Base-by-base conservation (phyloP, 768 basidiomycete genomes). In the Trametes maxima region DNA sequence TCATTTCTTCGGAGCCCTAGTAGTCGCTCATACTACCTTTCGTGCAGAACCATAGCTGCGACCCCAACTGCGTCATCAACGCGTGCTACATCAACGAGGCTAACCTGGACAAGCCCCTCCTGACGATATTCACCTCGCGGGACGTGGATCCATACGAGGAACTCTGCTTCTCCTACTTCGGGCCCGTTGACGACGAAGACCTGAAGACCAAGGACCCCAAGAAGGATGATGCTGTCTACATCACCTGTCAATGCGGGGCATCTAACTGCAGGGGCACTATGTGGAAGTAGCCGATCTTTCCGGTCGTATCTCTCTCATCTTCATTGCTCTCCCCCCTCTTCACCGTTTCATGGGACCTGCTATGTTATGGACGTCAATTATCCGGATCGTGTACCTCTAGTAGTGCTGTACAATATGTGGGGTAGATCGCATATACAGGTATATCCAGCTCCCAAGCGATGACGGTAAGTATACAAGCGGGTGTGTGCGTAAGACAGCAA, bases 1-100 rank as follows among this genome's bases (percentile, higher is more conserved):
- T 12, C 78, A 14, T 50, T 5, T 11, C 19, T 3, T 21, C 35
- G 21, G 8, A 33, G 16, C 7, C 17, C 5, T 22, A 28, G 37
- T 50, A 21, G 21, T 55, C 21, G 24, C 51, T 55, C 11, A 52
- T 12, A 35, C 21, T 24, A 12, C 21, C 45, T 36, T 42, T 57
- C 25, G 24, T 28, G 2, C 60, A 95, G 93, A 97, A 96, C 65
- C 94, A 97, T 66, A 93, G 90, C 17, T 96, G 95, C 67, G 88
- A 93, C 58, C 94, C 94, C 0, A 97, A 96, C 69, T 87, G 88
- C 64, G 70, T 71, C 5, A 80, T 94, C 21, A 80, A 80, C n/a
- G 79, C 90, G 0, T 87, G 84, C 46, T 91, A 94, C 66, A 86
- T 92, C 73, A 88, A 93, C 65, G 92, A 94, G 53, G 80, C 83